A percentile compares a stretch with the other conserved stretches of the same genome.
These are phyloP conservation scores for Schizonepeta tenuifolia DNA, from an alignment of 257 asterid genomes.

Conservation along the genomic window DNA sequence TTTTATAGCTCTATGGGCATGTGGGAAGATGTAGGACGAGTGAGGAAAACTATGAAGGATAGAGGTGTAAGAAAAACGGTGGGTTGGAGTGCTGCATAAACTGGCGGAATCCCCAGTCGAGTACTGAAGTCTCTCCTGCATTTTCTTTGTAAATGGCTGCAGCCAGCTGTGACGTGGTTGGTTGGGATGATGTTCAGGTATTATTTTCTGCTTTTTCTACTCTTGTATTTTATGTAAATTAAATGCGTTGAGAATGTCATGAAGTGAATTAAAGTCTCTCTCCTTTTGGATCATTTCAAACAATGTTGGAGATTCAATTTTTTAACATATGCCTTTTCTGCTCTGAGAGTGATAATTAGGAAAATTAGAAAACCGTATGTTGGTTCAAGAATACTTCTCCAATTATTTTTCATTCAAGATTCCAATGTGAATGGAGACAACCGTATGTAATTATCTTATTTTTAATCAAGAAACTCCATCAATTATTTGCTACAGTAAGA, in stretches of 20 bases:
- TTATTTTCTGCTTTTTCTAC: conserved; percentile 6
- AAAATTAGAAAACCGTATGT: too few relatives aligned
- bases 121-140: background rate
- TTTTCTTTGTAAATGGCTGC: too few relatives aligned
- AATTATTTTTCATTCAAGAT: too few relatives aligned
- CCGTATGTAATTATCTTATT: too few relatives aligned
- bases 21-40: conserved; percentile 73
- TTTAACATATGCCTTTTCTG: background rate
- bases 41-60: conserved; percentile 61
- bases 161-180: conserved; percentile 16
- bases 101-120: conserved; percentile 6
- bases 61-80: conserved; percentile 62
- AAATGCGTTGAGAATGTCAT: too few relatives aligned
- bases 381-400: too few relatives aligned
- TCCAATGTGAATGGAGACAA: too few relatives aligned
- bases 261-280: too few relatives aligned
- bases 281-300: background rate
- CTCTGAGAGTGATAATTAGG: background rate
- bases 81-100: conserved; percentile 77
- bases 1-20: conserved; percentile 66
- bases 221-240: too few relatives aligned
- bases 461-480: too few relatives aligned
- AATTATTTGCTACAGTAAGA: too few relatives aligned
- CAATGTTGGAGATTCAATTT: background rate
- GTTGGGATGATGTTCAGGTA: conserved; percentile 30